Base-by-base conservation (phyloP, 2,329 filamentous ascomycete species). In the Beauveria sp. region DNA sequence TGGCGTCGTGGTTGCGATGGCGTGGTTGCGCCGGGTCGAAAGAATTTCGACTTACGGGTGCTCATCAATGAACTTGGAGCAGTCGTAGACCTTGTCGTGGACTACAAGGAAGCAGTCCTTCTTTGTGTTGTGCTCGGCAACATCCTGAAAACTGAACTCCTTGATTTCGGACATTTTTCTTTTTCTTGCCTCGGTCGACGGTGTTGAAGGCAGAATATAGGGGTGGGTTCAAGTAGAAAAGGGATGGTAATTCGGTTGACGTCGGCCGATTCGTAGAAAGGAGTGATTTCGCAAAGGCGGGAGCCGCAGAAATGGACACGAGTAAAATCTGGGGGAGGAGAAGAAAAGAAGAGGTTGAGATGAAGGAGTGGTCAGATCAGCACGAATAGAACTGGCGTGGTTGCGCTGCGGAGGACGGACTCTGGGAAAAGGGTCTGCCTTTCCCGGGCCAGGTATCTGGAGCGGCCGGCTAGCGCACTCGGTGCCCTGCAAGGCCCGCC, bases 11-110 rank as follows among this genome's bases (percentile, higher is more conserved):
- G 34, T n/a, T 4, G 24, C 43, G 50, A 53, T 20, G 14, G 58
- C n/a, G 28, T 3, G 10, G 24, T 48, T 55, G 60, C 52, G 48
- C 51, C 60, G 24, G 18, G 16, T 43, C 10, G 45, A 6, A 43
- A 4, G 38, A 12, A 5, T n/a, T 10, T 40, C 22, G 18, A 84
- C 85, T 79, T 81, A 88, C 85, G 95, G 95, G 77, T 99, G 95
- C 87, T 99, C 95, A 75, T 98, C 93, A 69, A 98, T 82, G 78
- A 99, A 99, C 77, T 88, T 89, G 71, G 87, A 84, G 74, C 82
- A 78, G 77, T 98, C 86, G 85, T 98, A 99, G 80, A 99, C 88
- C 83, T 96, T 96, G 78, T 96, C 93, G 80, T 98, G 91, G 71
- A 99, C 86, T 66, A 97, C 88, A 71, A 97, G 75, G 80, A 84